phyloP scores from a whole-genome alignment of 345 rosid genomes.

The Corchorus capsularis region DNA sequence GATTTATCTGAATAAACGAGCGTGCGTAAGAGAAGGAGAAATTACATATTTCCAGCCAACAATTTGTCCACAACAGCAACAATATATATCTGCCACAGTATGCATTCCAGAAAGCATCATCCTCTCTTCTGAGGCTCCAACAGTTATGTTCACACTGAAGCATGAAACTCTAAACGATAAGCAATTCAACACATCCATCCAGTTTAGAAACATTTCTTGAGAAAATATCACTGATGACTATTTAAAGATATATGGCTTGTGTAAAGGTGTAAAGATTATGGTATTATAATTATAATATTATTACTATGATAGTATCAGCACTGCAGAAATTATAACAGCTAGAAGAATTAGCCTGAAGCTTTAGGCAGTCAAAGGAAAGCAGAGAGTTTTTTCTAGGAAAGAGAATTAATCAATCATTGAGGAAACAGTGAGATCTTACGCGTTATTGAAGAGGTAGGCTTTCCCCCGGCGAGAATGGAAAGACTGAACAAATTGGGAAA shows the following conservation, averaged over 20 bases:
- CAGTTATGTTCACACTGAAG: slow-evolving; percentile 65
- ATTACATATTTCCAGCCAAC: slow-evolving; percentile 96
- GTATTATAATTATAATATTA: neutral
- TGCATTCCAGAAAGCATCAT: slow-evolving; percentile 82
- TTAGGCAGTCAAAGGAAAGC: neutral
- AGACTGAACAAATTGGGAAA: slow-evolving; percentile 41
- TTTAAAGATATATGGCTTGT: neutral
- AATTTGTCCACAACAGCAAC: slow-evolving; percentile 87
- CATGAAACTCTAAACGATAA: slow-evolving; percentile 19
- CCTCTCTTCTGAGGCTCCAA: slow-evolving; percentile 74
- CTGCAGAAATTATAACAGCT: neutral
- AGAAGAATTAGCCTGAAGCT: neutral
- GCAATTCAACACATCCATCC: neutral
- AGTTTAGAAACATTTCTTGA: neutral
- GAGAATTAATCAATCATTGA: neutral
- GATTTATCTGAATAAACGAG: neutral
- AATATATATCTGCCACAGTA: slow-evolving; percentile 80
- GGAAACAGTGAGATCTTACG: slow-evolving; percentile 46
- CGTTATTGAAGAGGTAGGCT: slow-evolving; percentile 80
- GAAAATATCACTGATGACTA: neutral
- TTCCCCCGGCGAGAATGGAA: slow-evolving; percentile 77
- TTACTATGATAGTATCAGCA: neutral
- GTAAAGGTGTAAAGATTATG: neutral
- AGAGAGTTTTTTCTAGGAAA: neutral
- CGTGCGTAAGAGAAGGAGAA: slow-evolving; percentile 15